Evolutionary conservation across 176 grass and related monocot species (phyloP), one percentile per base, ranked within the genome.

Genomic region (Themeda triandra): DNA sequence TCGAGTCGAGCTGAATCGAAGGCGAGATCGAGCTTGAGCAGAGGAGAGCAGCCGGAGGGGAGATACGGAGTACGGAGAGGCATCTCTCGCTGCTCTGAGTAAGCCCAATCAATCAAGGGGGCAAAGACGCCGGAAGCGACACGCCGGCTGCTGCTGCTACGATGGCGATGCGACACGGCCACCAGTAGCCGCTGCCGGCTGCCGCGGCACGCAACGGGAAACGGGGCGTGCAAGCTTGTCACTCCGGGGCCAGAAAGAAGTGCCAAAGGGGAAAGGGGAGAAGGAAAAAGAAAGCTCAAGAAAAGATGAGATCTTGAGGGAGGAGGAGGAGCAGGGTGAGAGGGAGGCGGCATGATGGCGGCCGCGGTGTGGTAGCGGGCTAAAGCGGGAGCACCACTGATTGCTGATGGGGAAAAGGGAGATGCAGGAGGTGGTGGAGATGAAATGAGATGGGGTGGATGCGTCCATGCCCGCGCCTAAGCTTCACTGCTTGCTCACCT

Each of bases 301-400:
- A 58, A 72, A 63, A 63, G 63, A 7, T 17, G 37, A 21, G 62
- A 66, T 75, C 66, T 82, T 77, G 63, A 68, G 8, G 44, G 71
- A 59, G 31, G 42, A 56, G 6, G 32, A 53, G 63, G 45, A 35
- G 24, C 30, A 5, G 23, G 44, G 60, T 4, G 24, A 33, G 54
- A 23, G 49, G 56, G 29, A 15, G 73, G 10, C 60, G 54, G 39
- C 49, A 82, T 88, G 80, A 88, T 83, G 65, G 54, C 80, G 29
- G 23, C 80, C 63, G 80, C 29, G 80, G 80, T 65, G 53, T 78
- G 30, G 5, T 83, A 78, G 73, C 69, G 39, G 80, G 86, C 11
- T 71, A 83, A 88, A 88, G 80, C 7, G 86, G 31, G 53, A 66
- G 77, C 86, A 83, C 39, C 6, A 88, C 80, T 83, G 39, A 83